phyloP scores from a whole-genome alignment of 495 filamentous ascomycete genomes.

The Aspergillus bridgeri region DNA sequence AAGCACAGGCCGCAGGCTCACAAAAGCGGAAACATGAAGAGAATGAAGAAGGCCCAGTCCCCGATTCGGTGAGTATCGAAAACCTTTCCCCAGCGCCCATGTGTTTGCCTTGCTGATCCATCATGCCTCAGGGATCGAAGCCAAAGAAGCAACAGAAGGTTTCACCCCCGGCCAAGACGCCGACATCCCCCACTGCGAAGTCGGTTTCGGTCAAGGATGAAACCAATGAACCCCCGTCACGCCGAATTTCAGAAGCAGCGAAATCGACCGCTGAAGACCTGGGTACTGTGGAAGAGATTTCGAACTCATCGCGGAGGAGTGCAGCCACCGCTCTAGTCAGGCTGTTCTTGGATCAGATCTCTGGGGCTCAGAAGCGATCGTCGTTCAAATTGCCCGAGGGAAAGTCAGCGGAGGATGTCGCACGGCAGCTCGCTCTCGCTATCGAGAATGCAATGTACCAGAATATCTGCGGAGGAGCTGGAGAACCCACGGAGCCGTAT shows the following conservation, averaged over 20 bases:
- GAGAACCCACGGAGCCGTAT: conserved; percentile 53
- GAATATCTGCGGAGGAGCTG: conserved; percentile 48
- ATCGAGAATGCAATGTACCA: conserved; percentile 71
- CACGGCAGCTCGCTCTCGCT: conserved; percentile 57
- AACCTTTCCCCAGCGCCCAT: neutral
- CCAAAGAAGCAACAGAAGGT: conserved; percentile 42
- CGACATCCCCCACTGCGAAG: conserved; percentile 16
- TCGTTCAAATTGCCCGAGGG: conserved; percentile 51
- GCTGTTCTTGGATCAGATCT: conserved; percentile 51
- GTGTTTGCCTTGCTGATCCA: neutral
- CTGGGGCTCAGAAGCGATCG: conserved; percentile 47
- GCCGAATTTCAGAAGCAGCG: conserved; percentile 25
- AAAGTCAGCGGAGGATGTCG: conserved; percentile 49
- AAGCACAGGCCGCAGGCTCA: conserved; percentile 31
- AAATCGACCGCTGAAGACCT: conserved; percentile 23
- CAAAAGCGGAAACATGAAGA: conserved; percentile 48
- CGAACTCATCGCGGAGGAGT: conserved; percentile 46
- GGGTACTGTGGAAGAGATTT: conserved; percentile 41
- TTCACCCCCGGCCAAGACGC: conserved; percentile 23
- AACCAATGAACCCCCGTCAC: conserved; percentile 21
- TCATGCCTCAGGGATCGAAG: conserved; percentile 32
- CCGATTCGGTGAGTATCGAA: conserved; percentile 31
- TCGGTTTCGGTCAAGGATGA: conserved; percentile 34
- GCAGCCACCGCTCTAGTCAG: conserved; percentile 50
- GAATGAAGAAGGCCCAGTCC: conserved; percentile 23